Percentiles rank a stretch among this genome's conserved stretches.
These are phyloP conservation scores for Mucor velutinosus DNA, from an alignment of 371 early-diverging fungal genomes.

Conservation along the genomic window DNA sequence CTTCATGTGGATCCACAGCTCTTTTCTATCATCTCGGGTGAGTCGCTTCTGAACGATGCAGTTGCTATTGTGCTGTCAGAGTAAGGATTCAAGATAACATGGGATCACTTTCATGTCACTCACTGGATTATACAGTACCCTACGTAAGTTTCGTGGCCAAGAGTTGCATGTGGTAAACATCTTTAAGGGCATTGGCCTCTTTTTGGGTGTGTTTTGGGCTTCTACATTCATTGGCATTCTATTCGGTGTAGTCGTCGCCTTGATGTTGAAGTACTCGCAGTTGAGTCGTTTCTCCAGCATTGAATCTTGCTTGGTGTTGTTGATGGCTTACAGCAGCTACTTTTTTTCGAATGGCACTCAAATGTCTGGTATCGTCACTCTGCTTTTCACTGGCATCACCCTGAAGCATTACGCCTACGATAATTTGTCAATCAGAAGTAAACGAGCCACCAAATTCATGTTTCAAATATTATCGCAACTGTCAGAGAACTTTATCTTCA, in stretches of 20 bases:
- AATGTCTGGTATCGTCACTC: constrained; percentile 90
- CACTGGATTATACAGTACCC: constrained; percentile 51
- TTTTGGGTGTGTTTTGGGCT: constrained; percentile 80
- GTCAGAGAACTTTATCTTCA: constrained; percentile 94
- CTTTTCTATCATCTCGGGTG: constrained; percentile 94
- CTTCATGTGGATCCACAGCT: constrained; percentile 90
- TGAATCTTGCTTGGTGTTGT: constrained; percentile 81
- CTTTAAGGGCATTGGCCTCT: constrained; percentile 71
- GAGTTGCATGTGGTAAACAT: constrained; percentile 74
- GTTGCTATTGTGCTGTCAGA: constrained; percentile 94
- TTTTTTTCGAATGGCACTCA: constrained; percentile 86
- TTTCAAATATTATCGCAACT: constrained; percentile 89
- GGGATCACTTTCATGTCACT: not conserved
- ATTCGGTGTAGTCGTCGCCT: constrained; percentile 75
- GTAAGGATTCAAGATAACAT: constrained; percentile 38
- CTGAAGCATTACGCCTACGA: constrained; percentile 92
- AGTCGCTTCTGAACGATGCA: constrained; percentile 92
- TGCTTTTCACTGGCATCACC: constrained; percentile 93
- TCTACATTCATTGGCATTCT: constrained; percentile 83
- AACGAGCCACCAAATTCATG: constrained; percentile 83
- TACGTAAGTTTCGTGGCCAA: constrained; percentile 79
- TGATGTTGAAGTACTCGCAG: constrained; percentile 80
- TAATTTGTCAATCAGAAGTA: constrained; percentile 76
- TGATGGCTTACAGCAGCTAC: constrained; percentile 91
- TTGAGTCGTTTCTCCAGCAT: constrained; percentile 77